Conservation (phyloP, 2,329 filamentous ascomycete species). For the Juglanconis sp. region DNA sequence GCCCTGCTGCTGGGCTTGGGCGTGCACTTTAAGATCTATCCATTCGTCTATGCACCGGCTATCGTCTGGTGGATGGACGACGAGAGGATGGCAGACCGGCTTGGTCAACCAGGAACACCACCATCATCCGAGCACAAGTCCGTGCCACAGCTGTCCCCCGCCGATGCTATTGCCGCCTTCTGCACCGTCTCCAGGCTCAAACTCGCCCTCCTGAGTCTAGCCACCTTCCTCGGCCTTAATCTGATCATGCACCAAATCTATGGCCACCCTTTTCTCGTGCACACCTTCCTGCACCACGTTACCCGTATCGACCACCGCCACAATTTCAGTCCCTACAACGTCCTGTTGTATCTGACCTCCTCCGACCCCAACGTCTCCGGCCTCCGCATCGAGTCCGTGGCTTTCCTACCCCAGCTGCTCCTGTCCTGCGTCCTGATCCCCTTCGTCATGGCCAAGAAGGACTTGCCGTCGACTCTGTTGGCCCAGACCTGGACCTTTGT, state of each 20-base stretch:
- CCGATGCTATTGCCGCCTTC: constrained; percentile 37
- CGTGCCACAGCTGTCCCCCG: constrained; percentile 20
- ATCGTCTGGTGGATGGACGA: constrained; percentile 78
- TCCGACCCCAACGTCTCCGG: constrained; percentile 43
- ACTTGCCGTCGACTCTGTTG: constrained; percentile 80
- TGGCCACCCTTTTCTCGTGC: constrained; percentile 74
- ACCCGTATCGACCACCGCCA: constrained; percentile 93
- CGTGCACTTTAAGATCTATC: constrained; percentile 98
- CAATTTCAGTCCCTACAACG: constrained; percentile 97
- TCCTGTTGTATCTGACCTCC: constrained; percentile 81
- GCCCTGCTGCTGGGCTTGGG: constrained; percentile 75
- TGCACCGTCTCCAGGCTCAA: constrained; percentile 52
- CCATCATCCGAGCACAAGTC: not conserved
- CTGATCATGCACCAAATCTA: constrained; percentile 76
- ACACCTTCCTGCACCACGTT: constrained; percentile 92
- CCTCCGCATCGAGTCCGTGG: constrained; percentile 67
- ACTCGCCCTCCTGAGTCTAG: constrained; percentile 62
- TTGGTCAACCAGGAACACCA: not conserved
- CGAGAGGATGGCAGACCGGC: constrained; percentile 34
- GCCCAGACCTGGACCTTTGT: constrained; percentile 97
- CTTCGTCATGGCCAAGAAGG: constrained; percentile 72
- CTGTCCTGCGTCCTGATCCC: constrained; percentile 72
- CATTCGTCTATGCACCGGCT: constrained; percentile 86
- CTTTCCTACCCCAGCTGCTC: constrained; percentile 83
- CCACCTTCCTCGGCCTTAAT: constrained; percentile 74